Base-by-base conservation (phyloP, 495 filamentous ascomycete species). In the Podospora pseudocomata region DNA sequence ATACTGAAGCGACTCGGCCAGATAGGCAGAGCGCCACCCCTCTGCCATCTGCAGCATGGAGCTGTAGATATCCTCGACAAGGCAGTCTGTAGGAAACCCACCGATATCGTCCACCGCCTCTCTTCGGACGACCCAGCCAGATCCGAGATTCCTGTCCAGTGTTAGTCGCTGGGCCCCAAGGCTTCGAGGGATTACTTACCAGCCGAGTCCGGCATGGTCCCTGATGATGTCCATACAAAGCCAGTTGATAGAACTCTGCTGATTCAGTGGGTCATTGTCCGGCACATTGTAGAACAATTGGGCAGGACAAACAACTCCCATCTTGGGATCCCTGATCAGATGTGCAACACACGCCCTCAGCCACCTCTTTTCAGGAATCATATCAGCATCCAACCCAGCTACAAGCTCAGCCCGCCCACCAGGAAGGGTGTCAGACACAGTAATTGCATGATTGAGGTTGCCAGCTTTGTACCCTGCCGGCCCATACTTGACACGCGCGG, bases 241-340 rank as follows among this genome's bases (percentile, higher is more conserved):
- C 65, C 65, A 67, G 65, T 60, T 67, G 18, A 60, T 54, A 5
- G 15, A 20, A 18, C 56, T 53, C 5, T 23, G 39, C 72, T 86
- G 85, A 1, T 71, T 75, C 5, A 86, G 78, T 26, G 84, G 82
- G 67, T 87, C 85, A 44, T 78, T 77, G 2, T 72, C 66, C 62
- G 85, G 85, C 28, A 80, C 75, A 63, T 87, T 86, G 76, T 86
- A 87, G 75, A 85, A 86, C 6, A 81, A 75, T 64, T 86, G 85
- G 54, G 83, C 81, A 56, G 84, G 84, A 69, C 83, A 84, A 68
- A 79, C 84, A 67, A 86, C 76, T 67, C 79, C 82, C 75, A 85
- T 76, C 66, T 78, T 76, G 16, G 77, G 72, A 68, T 86, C 84
- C 59, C 72, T 72, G 32, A 86, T 60, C 59, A 86, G 66, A 68